phyloP scores from a whole-genome alignment of 208 protist species.

The Phytomonas francai region DNA sequence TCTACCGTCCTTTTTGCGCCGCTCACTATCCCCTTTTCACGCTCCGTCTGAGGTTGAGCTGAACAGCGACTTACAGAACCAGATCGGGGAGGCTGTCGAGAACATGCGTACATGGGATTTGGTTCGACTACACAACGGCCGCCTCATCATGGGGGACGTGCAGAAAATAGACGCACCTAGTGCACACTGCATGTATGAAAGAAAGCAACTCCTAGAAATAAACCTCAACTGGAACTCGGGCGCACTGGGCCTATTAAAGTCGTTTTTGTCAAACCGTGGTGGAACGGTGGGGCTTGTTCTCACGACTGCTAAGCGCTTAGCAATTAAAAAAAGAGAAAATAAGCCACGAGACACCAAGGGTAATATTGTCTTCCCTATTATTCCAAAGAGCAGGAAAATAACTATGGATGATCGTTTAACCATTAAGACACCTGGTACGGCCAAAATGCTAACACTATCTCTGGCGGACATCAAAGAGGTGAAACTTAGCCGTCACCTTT shows the following conservation, averaged over 20 bases:
- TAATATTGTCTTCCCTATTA: conserved; percentile 49
- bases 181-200: conserved; percentile 44
- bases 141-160: conserved; percentile 63
- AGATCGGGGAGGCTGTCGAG: conserved; percentile 41
- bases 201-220: conserved; percentile 64
- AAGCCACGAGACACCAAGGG: conserved; percentile 39
- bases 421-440: conserved; percentile 54
- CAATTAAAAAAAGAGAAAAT: conserved; percentile 47
- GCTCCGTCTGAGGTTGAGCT: conserved; percentile 1
- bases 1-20: not conserved
- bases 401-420: conserved; percentile 43
- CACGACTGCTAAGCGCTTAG: conserved; percentile 49
- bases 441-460: conserved; percentile 20
- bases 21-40: conserved; percentile 1
- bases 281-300: conserved; percentile 52
- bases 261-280: conserved; percentile 37
- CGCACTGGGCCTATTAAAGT: conserved; percentile 29
- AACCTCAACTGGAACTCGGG: conserved; percentile 60
- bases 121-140: conserved; percentile 65
- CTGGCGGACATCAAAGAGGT: conserved; percentile 53
- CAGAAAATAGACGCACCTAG: conserved; percentile 37
- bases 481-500: conserved; percentile 63
- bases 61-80: conserved; percentile 18
- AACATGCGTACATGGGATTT: conserved; percentile 82
- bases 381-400: conserved; percentile 21